phyloP scores from a whole-genome alignment of 2,329 filamentous ascomycete genomes.

The Colletotrichum neosansevieriae region DNA sequence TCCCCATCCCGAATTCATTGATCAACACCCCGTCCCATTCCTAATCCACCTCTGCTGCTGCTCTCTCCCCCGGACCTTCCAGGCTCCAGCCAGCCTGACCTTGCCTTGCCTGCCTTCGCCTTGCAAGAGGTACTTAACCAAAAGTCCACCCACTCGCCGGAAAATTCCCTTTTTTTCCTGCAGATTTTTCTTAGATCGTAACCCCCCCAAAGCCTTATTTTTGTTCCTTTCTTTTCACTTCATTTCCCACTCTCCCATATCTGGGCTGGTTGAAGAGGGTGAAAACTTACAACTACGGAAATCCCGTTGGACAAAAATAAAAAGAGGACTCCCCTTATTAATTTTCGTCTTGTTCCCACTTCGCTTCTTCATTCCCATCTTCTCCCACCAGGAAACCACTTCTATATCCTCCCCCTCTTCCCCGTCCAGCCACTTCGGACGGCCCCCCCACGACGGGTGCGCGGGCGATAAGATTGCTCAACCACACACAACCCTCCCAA shows the following conservation, averaged over 20 bases:
- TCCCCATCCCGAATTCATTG: constrained; percentile 7
- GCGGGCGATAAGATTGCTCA: constrained; percentile 24
- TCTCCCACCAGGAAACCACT: constrained; percentile 2
- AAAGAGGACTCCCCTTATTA: constrained; percentile 6
- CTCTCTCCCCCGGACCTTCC: constrained; percentile 21
- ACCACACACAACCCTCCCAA: constrained; percentile 9
- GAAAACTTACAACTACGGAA: not conserved
- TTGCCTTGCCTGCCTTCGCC: constrained; percentile 4
- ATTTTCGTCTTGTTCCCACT: constrained; percentile 12
- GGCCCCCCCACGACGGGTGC: constrained; percentile 34
- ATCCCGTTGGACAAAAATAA: too few relatives aligned
- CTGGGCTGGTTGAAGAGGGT: constrained; percentile 26
- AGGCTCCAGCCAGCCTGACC: constrained; percentile 23
- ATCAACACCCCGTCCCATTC: constrained; percentile 7
- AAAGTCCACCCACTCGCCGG: constrained; percentile 38
- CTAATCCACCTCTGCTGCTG: constrained; percentile 6
- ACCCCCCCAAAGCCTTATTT: constrained; percentile 21
- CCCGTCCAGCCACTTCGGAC: constrained; percentile 25
- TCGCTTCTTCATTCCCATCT: constrained; percentile 3
- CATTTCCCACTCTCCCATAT: constrained; percentile 30
- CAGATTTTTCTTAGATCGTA: constrained; percentile 30
- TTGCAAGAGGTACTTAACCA: constrained; percentile 37
- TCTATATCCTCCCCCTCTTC: not conserved
- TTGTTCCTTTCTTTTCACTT: constrained; percentile 9
- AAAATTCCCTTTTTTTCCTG: constrained; percentile 8